These are phyloP conservation scores for Phaeosphaeriaceae sp. DNA, from an alignment of 2,329 filamentous ascomycete genomes.

Conservation along the genomic window DNA sequence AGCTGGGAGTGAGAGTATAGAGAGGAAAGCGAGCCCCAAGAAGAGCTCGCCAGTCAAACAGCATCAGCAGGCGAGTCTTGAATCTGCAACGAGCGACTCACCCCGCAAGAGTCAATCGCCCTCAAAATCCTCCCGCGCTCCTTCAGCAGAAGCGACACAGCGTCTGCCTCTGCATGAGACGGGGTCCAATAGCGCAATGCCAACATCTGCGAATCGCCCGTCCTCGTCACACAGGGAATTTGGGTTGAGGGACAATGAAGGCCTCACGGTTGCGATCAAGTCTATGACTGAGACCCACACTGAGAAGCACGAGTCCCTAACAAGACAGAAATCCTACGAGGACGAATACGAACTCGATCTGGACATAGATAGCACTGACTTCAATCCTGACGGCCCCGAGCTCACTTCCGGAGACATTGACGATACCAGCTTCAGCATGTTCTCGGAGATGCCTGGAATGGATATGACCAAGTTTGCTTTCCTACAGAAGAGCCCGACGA, in stretches of 20 bases:
- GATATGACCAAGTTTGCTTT: constrained; percentile 85
- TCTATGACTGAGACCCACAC: constrained; percentile 39
- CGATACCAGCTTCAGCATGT: constrained; percentile 81
- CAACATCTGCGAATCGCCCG: constrained; percentile 27
- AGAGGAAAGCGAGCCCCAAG: constrained; percentile 25
- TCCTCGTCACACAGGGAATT: constrained; percentile 30
- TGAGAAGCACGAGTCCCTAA: constrained; percentile 27
- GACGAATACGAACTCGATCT: constrained; percentile 28
- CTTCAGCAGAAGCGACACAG: constrained; percentile 26
- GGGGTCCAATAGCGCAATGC: constrained; percentile 14
- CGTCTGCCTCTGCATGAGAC: constrained; percentile 19
- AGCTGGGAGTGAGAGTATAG: constrained; percentile 6
- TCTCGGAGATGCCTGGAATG: constrained; percentile 78
- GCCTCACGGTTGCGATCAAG: constrained; percentile 46
- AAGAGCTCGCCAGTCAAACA: constrained; percentile 38
- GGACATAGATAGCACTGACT: constrained; percentile 38
- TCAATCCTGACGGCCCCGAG: constrained; percentile 40
- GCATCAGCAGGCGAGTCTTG: constrained; percentile 25
- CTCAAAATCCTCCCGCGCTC: constrained; percentile 31
- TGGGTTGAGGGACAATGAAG: constrained; percentile 47
- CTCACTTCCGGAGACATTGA: constrained; percentile 56
- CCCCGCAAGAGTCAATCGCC: constrained; percentile 38
- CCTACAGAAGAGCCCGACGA: constrained; percentile 65
- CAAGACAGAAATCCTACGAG: constrained; percentile 29
- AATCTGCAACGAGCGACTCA: constrained; percentile 32